Evolutionary conservation across 2,329 filamentous ascomycete genomes (phyloP).

Genomic region (Nemania bipapillata): DNA sequence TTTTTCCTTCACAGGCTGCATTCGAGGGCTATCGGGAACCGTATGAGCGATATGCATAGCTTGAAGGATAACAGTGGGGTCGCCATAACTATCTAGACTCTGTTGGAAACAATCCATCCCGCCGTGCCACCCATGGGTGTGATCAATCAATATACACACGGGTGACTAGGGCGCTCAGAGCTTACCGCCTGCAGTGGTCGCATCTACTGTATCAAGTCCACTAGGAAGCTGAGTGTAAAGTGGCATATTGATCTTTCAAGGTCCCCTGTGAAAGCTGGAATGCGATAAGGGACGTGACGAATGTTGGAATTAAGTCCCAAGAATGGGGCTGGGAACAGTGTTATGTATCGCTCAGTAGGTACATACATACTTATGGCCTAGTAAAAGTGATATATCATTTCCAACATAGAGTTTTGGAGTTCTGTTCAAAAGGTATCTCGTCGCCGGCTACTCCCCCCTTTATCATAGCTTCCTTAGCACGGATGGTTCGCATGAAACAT

Average conservation of each 20-base stretch:
- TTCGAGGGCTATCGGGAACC: not conserved
- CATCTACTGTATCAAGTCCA: not conserved
- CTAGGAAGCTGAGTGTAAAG: slow-evolving; percentile 1
- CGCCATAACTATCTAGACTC: not conserved
- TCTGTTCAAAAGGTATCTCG: too few relatives aligned
- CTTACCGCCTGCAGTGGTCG: slow-evolving; percentile 2
- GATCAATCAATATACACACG: not conserved
- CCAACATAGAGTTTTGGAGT: too few relatives aligned
- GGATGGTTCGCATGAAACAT: too few relatives aligned
- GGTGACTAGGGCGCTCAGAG: not conserved
- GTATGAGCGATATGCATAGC: not conserved
- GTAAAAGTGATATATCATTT: too few relatives aligned
- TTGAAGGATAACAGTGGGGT: not conserved
- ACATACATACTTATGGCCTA: too few relatives aligned
- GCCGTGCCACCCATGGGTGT: not conserved
- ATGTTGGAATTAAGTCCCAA: too few relatives aligned
- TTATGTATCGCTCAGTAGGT: too few relatives aligned
- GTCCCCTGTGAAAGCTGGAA: not conserved
- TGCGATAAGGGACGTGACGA: not conserved
- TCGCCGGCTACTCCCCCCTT: too few relatives aligned
- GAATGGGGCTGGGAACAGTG: too few relatives aligned
- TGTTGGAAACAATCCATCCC: not conserved
- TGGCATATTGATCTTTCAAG: not conserved
- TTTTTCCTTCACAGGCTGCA: not conserved
- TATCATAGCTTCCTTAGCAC: too few relatives aligned